phyloP scores from a whole-genome alignment of 2,329 filamentous ascomycete genomes.

The Monosporascus sp. region DNA sequence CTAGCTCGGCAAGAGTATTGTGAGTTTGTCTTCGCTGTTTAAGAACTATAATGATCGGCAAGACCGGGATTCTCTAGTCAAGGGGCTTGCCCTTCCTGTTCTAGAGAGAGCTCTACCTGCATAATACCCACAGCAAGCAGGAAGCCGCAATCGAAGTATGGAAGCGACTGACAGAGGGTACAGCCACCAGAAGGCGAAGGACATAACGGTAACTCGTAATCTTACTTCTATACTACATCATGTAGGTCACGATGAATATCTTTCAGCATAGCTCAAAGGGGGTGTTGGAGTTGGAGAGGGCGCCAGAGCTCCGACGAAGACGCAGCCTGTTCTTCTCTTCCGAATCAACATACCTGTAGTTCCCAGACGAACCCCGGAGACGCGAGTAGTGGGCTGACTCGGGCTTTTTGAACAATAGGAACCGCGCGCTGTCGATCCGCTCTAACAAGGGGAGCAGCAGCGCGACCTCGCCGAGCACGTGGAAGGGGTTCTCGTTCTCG shows the following conservation, averaged over 20 bases:
- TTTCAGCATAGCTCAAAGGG: not conserved
- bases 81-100: not conserved
- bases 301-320: not conserved
- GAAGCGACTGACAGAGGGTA: not conserved
- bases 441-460: constrained; percentile 35
- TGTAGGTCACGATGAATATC: not conserved
- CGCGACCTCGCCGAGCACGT: constrained; percentile 34
- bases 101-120: not conserved
- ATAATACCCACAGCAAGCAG: not conserved
- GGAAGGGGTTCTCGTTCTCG: constrained; percentile 76
- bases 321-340: not conserved
- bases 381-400: constrained; percentile 9
- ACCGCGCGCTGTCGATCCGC: constrained; percentile 27
- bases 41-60: not conserved
- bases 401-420: constrained; percentile 10
- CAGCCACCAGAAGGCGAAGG: not conserved
- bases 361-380: not conserved
- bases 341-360: not conserved
- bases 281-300: not conserved
- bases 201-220: not conserved
- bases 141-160: not conserved
- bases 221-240: not conserved
- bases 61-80: not conserved
- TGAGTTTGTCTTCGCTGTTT: not conserved
- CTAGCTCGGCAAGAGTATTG: not conserved